phyloP scores from a whole-genome alignment of 2,329 filamentous ascomycete species.

The Epichloe hybrida region DNA sequence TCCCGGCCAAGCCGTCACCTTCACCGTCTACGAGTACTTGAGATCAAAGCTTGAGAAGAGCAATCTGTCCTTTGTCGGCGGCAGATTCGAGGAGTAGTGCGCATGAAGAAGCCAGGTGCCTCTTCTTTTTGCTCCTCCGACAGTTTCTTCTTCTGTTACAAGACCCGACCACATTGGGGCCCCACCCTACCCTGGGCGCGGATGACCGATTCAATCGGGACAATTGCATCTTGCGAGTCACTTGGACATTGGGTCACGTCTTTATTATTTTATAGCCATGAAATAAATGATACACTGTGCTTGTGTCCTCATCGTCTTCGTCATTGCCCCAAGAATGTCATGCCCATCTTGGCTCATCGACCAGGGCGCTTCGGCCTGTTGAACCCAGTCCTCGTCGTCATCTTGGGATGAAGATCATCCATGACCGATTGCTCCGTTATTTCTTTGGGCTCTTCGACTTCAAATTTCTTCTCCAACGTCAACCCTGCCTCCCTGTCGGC shows the following conservation, averaged over 20 bases:
- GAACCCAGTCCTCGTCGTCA: slow-evolving; percentile 54
- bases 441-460: slow-evolving; percentile 54
- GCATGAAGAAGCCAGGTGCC: too few relatives aligned
- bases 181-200: background rate
- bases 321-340: background rate
- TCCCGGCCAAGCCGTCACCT: slow-evolving; percentile 74
- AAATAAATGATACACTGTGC: background rate
- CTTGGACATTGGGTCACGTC: background rate
- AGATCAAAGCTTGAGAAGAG: slow-evolving; percentile 60
- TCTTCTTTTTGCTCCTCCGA: background rate
- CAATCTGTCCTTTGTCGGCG: slow-evolving; percentile 44
- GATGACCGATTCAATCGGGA: background rate
- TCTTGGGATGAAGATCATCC: slow-evolving; percentile 55
- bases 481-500: slow-evolving; percentile 54
- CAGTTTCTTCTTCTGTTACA: background rate
- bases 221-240: background rate
- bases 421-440: slow-evolving; percentile 53
- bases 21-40: slow-evolving; percentile 66
- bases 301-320: background rate
- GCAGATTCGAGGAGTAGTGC: slow-evolving; percentile 52
- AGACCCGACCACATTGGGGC: background rate
- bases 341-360: slow-evolving; percentile 25
- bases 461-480: slow-evolving; percentile 55
- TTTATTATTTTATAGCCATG: background rate
- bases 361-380: slow-evolving; percentile 70